Base-by-base conservation (phyloP, 2,329 filamentous ascomycete genomes). In the Capronia coronata region DNA sequence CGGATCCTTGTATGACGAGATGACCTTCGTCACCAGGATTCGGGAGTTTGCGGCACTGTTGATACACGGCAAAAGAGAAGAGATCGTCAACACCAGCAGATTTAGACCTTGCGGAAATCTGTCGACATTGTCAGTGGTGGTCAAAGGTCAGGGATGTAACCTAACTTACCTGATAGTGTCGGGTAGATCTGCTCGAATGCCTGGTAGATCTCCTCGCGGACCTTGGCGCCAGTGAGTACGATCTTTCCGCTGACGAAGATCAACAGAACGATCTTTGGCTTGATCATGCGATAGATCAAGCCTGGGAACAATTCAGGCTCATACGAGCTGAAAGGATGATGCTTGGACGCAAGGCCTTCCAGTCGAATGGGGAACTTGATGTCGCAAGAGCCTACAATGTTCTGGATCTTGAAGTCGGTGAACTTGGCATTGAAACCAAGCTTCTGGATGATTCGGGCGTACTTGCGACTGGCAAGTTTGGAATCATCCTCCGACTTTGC, bases 241-340 rank as follows among this genome's bases (percentile, higher is more conserved):
- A 97, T 97, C 79, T 97, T 97, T 65, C 91, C 93, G 64, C 86
- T 93, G 64, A 97, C 91, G 75, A 97, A 97, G 70, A 98, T 96
- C 66, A 97, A 76, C 21, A 97, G 82, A 46, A 97, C 91, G 61
- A 97, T 95, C 82, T 97, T 97, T 16, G 93, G 93, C 78, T 97
- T 97, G 78, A 97, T 96, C 93, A 98, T 98, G 69, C 93, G 89
- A 74, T 98, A 98, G 73, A 98, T 98, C 45, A 98, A 83, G 81
- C 93, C 93, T 65, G 93, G 93, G 80, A 97, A 98, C 68, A 98
- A 71, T 68, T 98, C 93, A 60, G 93, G 93, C 71, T 98, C 93
- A 71, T 98, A 98, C 50, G 90, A 96, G 72, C 87, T 94, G 82
- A 97, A 98, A 75, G 95, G 95, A 78, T 97, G 91, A 79, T 98